Evolutionary conservation across 2,329 filamentous ascomycete genomes (phyloP).

Genomic region (Claviceps pusilla): DNA sequence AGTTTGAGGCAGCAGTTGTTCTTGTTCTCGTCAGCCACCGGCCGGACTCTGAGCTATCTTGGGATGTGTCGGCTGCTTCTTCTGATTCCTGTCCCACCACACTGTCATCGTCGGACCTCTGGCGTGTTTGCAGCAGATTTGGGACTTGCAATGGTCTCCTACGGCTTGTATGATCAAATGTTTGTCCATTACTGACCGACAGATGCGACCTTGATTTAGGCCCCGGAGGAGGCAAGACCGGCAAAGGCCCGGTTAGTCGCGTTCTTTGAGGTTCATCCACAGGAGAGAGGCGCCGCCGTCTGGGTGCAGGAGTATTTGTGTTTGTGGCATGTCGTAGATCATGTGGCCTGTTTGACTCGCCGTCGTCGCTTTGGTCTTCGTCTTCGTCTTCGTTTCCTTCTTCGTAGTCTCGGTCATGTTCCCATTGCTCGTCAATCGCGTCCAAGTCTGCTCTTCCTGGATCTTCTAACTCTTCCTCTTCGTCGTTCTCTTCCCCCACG

Average conservation of each 20-base stretch:
- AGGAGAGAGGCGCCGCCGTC: neutral
- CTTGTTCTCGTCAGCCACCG: conserved; percentile 5
- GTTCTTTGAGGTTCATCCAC: neutral
- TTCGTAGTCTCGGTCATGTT: conserved; percentile 3
- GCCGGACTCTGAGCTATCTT: conserved; percentile 4
- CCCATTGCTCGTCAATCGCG: neutral
- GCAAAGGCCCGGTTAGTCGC: neutral
- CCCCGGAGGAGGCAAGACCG: neutral
- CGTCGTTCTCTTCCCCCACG: neutral
- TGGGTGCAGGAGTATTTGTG: conserved; percentile 12
- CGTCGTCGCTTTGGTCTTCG: conserved; percentile 3
- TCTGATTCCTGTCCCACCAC: neutral
- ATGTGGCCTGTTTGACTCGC: neutral
- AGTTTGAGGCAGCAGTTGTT: conserved; percentile 2
- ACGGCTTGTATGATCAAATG: neutral
- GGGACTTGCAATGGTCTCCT: neutral
- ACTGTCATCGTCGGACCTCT: neutral
- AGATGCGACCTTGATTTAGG: neutral
- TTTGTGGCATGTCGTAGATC: neutral
- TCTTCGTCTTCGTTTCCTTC: conserved; percentile 4
- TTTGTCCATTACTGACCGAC: neutral
- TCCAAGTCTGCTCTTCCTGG: neutral
- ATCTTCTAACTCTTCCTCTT: neutral
- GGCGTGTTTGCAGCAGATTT: neutral
- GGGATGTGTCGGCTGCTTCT: neutral